These are phyloP conservation scores for Diplosphaera chodatii DNA, from an alignment of 139 green algal genomes.

Conservation along the genomic window DNA sequence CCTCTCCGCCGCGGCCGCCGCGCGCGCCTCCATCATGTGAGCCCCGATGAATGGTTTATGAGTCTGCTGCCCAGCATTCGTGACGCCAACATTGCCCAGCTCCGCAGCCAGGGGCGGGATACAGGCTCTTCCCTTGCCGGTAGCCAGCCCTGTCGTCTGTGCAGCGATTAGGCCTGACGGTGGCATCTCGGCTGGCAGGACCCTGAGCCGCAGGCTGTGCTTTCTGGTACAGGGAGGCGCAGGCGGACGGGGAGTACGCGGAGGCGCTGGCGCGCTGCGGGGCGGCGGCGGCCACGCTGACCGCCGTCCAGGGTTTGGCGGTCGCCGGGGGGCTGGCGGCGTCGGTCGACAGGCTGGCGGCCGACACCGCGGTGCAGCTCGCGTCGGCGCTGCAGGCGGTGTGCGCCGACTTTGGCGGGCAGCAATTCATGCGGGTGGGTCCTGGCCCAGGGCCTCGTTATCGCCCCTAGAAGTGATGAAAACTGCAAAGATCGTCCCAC, in stretches of 20 bases:
- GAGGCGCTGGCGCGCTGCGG: conserved; percentile 40
- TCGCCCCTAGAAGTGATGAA: too few relatives aligned
- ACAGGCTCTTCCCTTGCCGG: too few relatives aligned
- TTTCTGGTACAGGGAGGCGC: conserved; percentile 29
- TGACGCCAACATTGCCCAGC: too few relatives aligned
- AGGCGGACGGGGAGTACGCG: conserved; percentile 38
- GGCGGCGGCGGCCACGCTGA: conserved; percentile 26
- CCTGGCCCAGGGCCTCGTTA: too few relatives aligned
- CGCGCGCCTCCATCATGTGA: not conserved
- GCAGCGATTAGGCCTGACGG: too few relatives aligned
- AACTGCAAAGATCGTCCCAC: too few relatives aligned
- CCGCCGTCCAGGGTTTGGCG: conserved; percentile 16
- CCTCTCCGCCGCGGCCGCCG: conserved; percentile 18
- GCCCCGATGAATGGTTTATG: too few relatives aligned
- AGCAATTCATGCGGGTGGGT: not conserved
- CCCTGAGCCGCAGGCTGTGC: too few relatives aligned
- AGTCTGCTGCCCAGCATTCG: too few relatives aligned
- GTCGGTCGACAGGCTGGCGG: conserved; percentile 26
- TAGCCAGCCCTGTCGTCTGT: too few relatives aligned
- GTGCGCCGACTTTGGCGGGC: conserved; percentile 25
- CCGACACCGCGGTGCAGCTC: conserved; percentile 21
- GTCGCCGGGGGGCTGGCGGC: conserved; percentile 19
- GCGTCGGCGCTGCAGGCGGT: conserved; percentile 22
- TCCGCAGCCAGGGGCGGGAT: too few relatives aligned
- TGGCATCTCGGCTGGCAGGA: too few relatives aligned